phyloP scores from a whole-genome alignment of 108 stramenopile species.

The Cyclotella kingstonii region DNA sequence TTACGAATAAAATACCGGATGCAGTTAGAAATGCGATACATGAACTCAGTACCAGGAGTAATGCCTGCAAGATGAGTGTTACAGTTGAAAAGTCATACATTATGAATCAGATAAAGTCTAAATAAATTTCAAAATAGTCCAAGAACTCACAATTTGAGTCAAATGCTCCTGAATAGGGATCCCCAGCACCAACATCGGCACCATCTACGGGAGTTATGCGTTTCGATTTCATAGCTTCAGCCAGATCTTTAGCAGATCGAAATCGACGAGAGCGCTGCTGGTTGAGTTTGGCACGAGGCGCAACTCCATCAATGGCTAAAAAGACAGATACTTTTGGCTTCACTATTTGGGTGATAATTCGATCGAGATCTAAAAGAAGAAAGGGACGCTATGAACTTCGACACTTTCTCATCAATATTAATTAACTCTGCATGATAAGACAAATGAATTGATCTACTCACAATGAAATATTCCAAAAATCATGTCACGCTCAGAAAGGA shows the following conservation, averaged over 20 bases:
- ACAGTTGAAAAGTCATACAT: background rate
- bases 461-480: conserved; percentile 95
- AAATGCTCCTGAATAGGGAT: conserved; percentile 62
- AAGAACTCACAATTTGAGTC: conserved; percentile 87
- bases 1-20: conserved; percentile 92
- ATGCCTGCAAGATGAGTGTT: conserved; percentile 48
- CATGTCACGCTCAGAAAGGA: conserved; percentile 92
- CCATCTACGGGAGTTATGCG: conserved; percentile 37
- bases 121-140: background rate
- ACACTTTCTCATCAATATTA: too few relatives aligned
- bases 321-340: conserved; percentile 93
- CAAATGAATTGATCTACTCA: too few relatives aligned
- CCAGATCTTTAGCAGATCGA: conserved; percentile 91
- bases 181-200: conserved; percentile 19
- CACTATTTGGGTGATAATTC: conserved; percentile 94
- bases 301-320: conserved; percentile 92
- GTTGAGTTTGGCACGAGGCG: conserved; percentile 98
- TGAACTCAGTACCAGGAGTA: conserved; percentile 99
- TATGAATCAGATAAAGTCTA: background rate
- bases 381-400: too few relatives aligned
- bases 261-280: conserved; percentile 97
- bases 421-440: too few relatives aligned
- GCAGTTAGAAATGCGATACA: conserved; percentile 82
- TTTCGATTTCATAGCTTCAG: conserved; percentile 73
- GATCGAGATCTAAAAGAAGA: conserved; percentile 64